Conservation (phyloP, 208 protist species). For the Acanthamoeba healyi region DNA sequence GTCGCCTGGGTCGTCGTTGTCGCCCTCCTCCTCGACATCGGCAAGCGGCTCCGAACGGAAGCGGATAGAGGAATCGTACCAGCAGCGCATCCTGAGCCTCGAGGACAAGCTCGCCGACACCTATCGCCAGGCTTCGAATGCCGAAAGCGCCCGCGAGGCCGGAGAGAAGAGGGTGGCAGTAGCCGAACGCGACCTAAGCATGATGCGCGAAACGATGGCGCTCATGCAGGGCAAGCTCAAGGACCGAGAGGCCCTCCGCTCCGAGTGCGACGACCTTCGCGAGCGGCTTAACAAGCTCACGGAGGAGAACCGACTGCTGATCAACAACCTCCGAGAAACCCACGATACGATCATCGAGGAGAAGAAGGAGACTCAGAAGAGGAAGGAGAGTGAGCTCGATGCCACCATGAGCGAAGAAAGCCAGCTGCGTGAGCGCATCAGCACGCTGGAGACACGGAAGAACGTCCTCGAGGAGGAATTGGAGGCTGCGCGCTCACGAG, state of each 20-base stretch:
- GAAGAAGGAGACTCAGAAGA: neutral
- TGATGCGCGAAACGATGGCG: neutral
- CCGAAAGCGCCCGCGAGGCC: neutral
- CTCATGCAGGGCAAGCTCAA: neutral
- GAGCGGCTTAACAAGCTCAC: neutral
- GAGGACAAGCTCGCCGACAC: conserved; percentile 3
- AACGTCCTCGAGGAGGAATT: neutral
- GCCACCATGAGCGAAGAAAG: neutral
- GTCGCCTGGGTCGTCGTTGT: neutral
- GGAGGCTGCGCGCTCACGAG: too few relatives aligned
- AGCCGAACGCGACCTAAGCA: neutral
- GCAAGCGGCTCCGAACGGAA: neutral
- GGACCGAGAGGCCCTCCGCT: neutral
- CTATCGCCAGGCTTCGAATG: neutral
- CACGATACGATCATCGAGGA: neutral
- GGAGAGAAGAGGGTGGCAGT: neutral
- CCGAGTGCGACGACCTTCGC: conserved; percentile 5
- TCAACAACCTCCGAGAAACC: neutral
- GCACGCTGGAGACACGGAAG: neutral
- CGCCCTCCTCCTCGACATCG: neutral
- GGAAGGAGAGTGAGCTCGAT: neutral
- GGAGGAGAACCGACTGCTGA: conserved; percentile 9
- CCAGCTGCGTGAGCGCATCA: neutral
- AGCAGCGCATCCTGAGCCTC: conserved; percentile 13
- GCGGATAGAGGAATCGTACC: neutral